Conservation (phyloP, 768 basidiomycete species). For the Boletellus ananiceps region DNA sequence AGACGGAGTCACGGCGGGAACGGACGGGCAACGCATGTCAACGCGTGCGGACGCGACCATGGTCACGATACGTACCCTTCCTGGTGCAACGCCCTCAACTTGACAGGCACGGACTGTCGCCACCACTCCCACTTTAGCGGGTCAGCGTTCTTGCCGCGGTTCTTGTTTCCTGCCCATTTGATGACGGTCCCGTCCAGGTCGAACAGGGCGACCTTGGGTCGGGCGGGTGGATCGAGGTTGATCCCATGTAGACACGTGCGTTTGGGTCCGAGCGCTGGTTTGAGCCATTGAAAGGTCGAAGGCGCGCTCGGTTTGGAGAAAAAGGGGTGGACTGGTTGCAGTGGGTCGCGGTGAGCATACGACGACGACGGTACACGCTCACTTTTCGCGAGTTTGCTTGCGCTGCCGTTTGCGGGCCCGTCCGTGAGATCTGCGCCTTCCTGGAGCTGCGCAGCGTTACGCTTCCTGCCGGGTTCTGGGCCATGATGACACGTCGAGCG, state of each 20-base stretch:
- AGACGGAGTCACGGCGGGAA: neutral
- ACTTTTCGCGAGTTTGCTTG: constrained; percentile 27
- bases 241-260: constrained; percentile 35
- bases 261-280: constrained; percentile 33
- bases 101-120: constrained; percentile 55
- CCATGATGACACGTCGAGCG: neutral
- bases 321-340: constrained; percentile 39
- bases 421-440: constrained; percentile 10
- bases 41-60: neutral
- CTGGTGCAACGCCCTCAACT: constrained; percentile 54
- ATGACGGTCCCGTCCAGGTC: constrained; percentile 90
- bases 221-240: constrained; percentile 31
- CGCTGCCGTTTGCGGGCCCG: constrained; percentile 10
- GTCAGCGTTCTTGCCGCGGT: constrained; percentile 32
- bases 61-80: constrained; percentile 47
- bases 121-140: constrained; percentile 59
- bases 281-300: constrained; percentile 29
- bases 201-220: constrained; percentile 67
- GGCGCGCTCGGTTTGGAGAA: constrained; percentile 30
- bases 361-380: constrained; percentile 2
- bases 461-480: constrained; percentile 16
- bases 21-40: neutral
- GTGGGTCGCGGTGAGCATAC: neutral
- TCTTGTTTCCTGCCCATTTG: constrained; percentile 33
- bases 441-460: constrained; percentile 12